Evolutionary conservation across 306 rosid species (phyloP), one percentile per base, ranked within the genome.

Genomic region (Lathyrus aphaca): DNA sequence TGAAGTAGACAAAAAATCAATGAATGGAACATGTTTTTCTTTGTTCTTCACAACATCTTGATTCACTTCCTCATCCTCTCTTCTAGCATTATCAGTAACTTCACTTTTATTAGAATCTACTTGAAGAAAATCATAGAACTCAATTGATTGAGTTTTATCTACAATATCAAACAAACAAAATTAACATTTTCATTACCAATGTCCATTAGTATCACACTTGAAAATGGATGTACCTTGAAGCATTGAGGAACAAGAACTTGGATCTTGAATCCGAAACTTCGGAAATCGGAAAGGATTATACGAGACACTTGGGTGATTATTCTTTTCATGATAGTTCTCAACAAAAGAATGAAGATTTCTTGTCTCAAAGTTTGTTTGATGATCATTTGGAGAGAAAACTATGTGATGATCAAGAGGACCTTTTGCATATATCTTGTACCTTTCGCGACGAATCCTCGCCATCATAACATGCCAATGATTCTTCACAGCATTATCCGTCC

Each of bases 381-480:
- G 79, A 62, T 62, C 62, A 5, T 75, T 63, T 54, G 61, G 74
- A 59, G 76, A 59, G 5, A 55, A 64, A 46, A 53, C 42, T 3
- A 66, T 50, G 9, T 74, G 79, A 18, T 59, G 75, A 32, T 56
- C 62, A 56, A 63, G 50, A 5, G 57, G 74, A 14, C 77, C 86
- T 74, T 74, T 88, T 65, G 87, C 72, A 49, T 75, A 80, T 64
- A 79, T 73, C 68, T 88, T 90, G 1, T 91, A 87, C 10, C 76
- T 84, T 57, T 85, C 90, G 40, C 92, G 58, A 30, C 89, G 79
- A 25, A 79, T 80, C 50, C 98, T 80, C 1, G 98, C 96, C 97
- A 90, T 91, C 83, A 91, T 90, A 6, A 94, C 98, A 59, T 94
- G 98, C 97, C 98, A 94, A 54, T 94, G 98, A 61, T 94, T 94